Evolutionary conservation across 768 basidiomycete genomes (phyloP), one percentile per base, ranked within the genome.

Genomic region (Floccularia luteovirens): DNA sequence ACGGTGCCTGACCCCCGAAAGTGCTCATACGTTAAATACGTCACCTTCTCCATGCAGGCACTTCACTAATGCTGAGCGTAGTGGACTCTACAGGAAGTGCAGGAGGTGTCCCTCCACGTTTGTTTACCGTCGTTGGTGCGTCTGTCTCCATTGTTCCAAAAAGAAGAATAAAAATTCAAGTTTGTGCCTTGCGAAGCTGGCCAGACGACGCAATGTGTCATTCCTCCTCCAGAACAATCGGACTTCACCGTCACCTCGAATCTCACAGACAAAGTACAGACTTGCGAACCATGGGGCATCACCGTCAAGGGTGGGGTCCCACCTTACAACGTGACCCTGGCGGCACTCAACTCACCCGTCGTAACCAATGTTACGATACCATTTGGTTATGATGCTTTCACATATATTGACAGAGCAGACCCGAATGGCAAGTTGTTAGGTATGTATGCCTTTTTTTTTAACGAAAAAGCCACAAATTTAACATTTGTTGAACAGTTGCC

Each of bases 231-330:
- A 6, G 46, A 45, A 4, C 27, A 48, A 3, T 48, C 54, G 3
- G 38, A 56, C 13, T 63, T 68, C 38, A 63, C 54, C 0, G 53
- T 71, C 14, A 43, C 53, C 4, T 50, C 61, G 12, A 69, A 66
- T 43, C 52, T 62, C 19, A 62, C 66, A 5, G 48, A 40, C 6
- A 47, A 50, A 1, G 33, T 71, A 3, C 44, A 48, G 10, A 65
- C 69, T 13, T 74, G 70, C 42, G 50, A 64, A 25, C 59, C 60
- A 3, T 69, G 69, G 67, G 62, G 66, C 2, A 43, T 69, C 10
- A 58, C 52, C 5, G 55, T 70, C 39, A 56, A 45, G 4, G 69
- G 66, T 17, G 69, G 67, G 11, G 50, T 49, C 1, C 59, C 61
- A 27, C 74, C 70, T 1, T 70, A 69, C 49, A 60, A 52, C 13